A percentile compares a stretch with the other conserved stretches of the same genome.
These are phyloP conservation scores for Bimuria novae-zelandiae DNA, from an alignment of 2,329 filamentous ascomycete genomes.

Conservation along the genomic window DNA sequence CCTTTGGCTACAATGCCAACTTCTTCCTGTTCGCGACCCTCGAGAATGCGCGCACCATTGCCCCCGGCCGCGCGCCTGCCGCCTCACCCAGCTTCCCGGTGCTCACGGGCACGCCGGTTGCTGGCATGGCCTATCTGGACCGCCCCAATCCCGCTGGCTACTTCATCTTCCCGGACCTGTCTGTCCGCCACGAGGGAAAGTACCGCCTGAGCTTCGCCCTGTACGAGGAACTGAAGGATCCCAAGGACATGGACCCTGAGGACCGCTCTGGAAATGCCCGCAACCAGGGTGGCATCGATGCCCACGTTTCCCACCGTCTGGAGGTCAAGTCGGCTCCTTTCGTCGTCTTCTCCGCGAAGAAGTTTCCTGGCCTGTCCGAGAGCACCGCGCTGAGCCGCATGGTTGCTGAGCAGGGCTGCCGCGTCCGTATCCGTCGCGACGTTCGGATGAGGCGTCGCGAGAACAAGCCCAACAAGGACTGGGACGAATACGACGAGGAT, in stretches of 20 bases:
- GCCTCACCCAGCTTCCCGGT: constrained; percentile 77
- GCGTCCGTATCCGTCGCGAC: constrained; percentile 92
- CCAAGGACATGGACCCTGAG: constrained; percentile 72
- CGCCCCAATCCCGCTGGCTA: constrained; percentile 80
- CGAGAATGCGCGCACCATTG: constrained; percentile 81
- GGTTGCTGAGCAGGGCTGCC: constrained; percentile 94
- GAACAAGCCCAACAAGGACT: constrained; percentile 68
- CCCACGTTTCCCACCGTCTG: constrained; percentile 79
- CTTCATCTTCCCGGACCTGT: constrained; percentile 97
- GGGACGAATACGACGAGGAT: constrained; percentile 67
- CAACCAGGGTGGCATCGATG: constrained; percentile 40
- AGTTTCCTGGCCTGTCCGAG: constrained; percentile 91
- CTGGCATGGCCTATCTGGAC: constrained; percentile 94
- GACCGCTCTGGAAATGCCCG: constrained; percentile 46
- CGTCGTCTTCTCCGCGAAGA: constrained; percentile 93
- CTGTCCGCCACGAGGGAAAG: constrained; percentile 90
- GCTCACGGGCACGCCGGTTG: constrained; percentile 90
- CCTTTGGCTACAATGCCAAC: constrained; percentile 91
- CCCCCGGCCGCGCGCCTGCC: constrained; percentile 72
- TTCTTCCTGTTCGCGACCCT: constrained; percentile 95
- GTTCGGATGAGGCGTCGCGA: constrained; percentile 88
- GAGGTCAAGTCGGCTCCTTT: constrained; percentile 89
- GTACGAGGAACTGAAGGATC: constrained; percentile 90
- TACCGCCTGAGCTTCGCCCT: constrained; percentile 92
- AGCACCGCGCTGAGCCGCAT: constrained; percentile 87